Evolutionary conservation across 2,329 filamentous ascomycete genomes (phyloP), one percentile per base, ranked within the genome.

Genomic region (Aspergillus quadrilineatus): DNA sequence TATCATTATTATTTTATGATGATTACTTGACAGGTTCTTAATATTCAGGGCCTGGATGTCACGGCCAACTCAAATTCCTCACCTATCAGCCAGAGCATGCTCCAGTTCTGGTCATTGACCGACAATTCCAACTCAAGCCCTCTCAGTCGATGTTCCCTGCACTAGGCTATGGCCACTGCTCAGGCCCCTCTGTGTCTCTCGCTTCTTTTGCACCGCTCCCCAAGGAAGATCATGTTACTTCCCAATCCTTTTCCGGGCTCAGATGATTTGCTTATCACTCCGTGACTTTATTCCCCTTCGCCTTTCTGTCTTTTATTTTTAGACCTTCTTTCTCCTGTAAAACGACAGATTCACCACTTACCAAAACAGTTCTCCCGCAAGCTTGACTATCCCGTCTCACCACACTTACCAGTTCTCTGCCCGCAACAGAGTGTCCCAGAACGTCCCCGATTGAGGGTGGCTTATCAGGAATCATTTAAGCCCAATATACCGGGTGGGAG

Each of bases 241-340:
- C 17, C 45, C 44, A 41, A 53, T 37, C 36, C 44, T 44, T 44
- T 34, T 48, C 34, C 36, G 45, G 37, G 46, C 36, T 48, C 55
- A 57, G 55, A 57, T 57, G 55, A 57, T 50, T 57, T 53, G 45
- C 55, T 53, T 49, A 48, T 44, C 15, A 14, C 50, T 46, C 49
- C 29, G 12, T 50, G 34, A 41, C 36, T 46, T n/a, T 42, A 22
- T 42, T 10, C 29, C 46, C 34, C 29, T 45, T 50, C 47, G 6
- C 6, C 34, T 32, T 28, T 12, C 32, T 26, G 9, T 17, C 32
- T 32, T 12, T 36, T 26, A 28, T 26, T 17, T 14, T 15, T 22
- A 42, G 45, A 53, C 8, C 14, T n/a, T 37, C 14, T 44, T 14
- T 47, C 12, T 28, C 34, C 32, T 15, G 41, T 52, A 52, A 45